A percentile compares a stretch with the other conserved stretches of the same genome.
Conservation (phyloP, 129 eudicot species). For the Arctium lappa region DNA sequence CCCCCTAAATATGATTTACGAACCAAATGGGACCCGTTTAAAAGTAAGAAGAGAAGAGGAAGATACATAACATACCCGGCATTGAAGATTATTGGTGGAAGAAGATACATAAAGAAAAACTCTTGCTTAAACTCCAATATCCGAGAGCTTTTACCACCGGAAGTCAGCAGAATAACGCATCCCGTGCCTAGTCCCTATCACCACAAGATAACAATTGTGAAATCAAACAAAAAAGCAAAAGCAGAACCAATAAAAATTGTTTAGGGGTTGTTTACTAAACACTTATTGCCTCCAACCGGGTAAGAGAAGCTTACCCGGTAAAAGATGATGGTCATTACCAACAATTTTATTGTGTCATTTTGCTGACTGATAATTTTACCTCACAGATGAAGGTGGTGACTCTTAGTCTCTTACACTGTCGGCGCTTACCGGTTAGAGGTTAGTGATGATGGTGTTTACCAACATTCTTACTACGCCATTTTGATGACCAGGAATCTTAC, state of each 20-base stretch:
- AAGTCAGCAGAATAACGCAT: slow-evolving; percentile 31
- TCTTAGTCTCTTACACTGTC: background rate
- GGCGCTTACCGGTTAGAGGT: background rate
- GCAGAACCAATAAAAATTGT: background rate
- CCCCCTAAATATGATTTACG: background rate
- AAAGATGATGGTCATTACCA: background rate
- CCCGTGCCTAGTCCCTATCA: slow-evolving; percentile 74
- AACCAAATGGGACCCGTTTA: background rate
- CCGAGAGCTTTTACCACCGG: slow-evolving; percentile 59
- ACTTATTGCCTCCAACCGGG: background rate
- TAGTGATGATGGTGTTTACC: background rate
- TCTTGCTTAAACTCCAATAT: slow-evolving; percentile 62
- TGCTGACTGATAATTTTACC: background rate
- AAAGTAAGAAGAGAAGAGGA: background rate
- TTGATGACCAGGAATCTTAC: background rate
- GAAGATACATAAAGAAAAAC: slow-evolving; percentile 77
- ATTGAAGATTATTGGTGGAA: slow-evolving; percentile 93
- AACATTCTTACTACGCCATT: background rate
- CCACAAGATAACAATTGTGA: background rate
- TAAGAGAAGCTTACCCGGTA: background rate
- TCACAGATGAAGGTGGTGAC: background rate
- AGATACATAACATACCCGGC: slow-evolving; percentile 63
- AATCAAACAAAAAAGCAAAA: background rate
- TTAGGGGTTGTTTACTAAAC: background rate
- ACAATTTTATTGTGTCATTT: background rate